phyloP scores from a whole-genome alignment of 345 rosid genomes.

The Citrus maxima region DNA sequence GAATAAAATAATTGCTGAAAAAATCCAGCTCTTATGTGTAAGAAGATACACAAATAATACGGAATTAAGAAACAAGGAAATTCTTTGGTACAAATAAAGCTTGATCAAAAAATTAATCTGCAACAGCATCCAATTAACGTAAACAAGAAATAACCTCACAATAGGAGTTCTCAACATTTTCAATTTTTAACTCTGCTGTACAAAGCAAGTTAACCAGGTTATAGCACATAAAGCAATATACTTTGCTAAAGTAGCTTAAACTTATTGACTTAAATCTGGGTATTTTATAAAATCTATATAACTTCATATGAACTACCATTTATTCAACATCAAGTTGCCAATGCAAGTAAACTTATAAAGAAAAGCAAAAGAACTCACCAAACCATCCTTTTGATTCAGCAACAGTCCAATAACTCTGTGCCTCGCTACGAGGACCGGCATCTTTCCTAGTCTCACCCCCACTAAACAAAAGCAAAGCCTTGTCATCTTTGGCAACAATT shows the following conservation, averaged over 20 bases:
- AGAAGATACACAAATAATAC: not conserved
- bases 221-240: not conserved
- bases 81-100: not conserved
- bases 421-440: slow-evolving; percentile 97
- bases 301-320: not conserved
- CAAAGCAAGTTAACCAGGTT: not conserved
- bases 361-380: slow-evolving; percentile 52
- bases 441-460: slow-evolving; percentile 97
- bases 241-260: not conserved
- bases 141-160: not conserved
- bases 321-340: slow-evolving; percentile 3
- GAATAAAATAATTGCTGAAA: not conserved
- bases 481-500: slow-evolving; percentile 52
- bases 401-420: slow-evolving; percentile 97
- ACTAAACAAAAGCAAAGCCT: slow-evolving; percentile 84
- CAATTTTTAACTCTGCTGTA: not conserved
- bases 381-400: slow-evolving; percentile 97
- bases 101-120: not conserved
- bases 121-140: not conserved
- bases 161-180: not conserved
- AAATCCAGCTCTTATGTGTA: not conserved
- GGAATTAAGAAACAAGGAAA: not conserved
- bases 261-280: not conserved
- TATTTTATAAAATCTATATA: not conserved
- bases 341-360: not conserved